Evolutionary conservation across 2,329 filamentous ascomycete species (phyloP), one percentile per base, ranked within the genome.

Genomic region (Nakataea oryzae): DNA sequence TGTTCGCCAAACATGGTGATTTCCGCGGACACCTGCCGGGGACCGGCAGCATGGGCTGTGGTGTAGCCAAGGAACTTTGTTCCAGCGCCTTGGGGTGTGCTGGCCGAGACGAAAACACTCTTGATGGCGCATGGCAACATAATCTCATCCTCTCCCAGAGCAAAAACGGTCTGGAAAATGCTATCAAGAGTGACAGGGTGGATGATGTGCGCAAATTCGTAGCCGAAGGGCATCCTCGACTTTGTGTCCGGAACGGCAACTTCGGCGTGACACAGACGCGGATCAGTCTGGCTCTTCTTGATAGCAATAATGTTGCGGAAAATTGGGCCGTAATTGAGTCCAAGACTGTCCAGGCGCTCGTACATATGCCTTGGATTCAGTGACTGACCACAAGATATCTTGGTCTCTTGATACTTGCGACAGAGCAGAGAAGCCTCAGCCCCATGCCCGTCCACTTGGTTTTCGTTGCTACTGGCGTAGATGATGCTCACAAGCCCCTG

Each of bases 101-200:
- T 64, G 0, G 75, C 73, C 0, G 79, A 76, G n/a, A 84, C 69
- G 59, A 76, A 81, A 5, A 83, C 67, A 47, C 74, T 78, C 5
- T 74, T 70, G 55, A 82, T 74, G 24, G 70, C 75, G 0, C 76
- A 77, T 0, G 81, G 81, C 0, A 83, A 76, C 79, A 82, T 83
- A 2, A 79, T 12, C 41, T 50, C 41, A 14, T 72, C 70, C 3
- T 73, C 71, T 5, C 76, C 73, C 3, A 82, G 71, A 7, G 75
- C 74, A 60, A 85, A 78, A 0, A 81, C 72, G 0, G 76, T 76
- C 62, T 86, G 83, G 28, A 86, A 78, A 69, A 85, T 78, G 3
- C 79, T 72, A 65, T 86, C 83, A 14, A 86, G 72, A 0, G 82
- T 84, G 4, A 80, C 77, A 0, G 83, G 83, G 64, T 86, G 83